A percentile compares a stretch with the other conserved stretches of the same genome.
Conservation (phyloP, 495 filamentous ascomycete genomes). For the Beverwykella pulmonaria region DNA sequence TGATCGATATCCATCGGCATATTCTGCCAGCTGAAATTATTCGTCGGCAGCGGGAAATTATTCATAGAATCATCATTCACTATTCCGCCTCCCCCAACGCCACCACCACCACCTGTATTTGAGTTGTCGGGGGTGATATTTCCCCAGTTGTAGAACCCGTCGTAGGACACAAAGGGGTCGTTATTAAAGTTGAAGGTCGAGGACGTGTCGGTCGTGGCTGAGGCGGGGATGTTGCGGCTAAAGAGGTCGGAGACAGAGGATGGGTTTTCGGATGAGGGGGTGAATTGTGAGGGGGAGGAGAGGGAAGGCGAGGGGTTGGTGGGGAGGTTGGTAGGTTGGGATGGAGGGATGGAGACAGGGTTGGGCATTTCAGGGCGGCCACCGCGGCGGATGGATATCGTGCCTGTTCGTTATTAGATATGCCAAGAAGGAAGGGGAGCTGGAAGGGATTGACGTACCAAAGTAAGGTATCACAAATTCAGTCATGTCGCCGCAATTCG, state of each 20-base stretch:
- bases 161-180: slow-evolving; percentile 39
- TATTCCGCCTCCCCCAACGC: slow-evolving; percentile 8
- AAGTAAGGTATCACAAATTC: slow-evolving; percentile 41
- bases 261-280: slow-evolving; percentile 16
- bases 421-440: background rate
- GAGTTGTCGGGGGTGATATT: slow-evolving; percentile 1
- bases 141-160: slow-evolving; percentile 40
- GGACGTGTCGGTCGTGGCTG: background rate
- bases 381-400: slow-evolving; percentile 38
- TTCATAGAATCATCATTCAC: slow-evolving; percentile 34
- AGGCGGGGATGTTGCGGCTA: slow-evolving; percentile 1
- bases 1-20: slow-evolving; percentile 45
- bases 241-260: slow-evolving; percentile 8
- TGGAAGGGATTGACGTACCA: slow-evolving; percentile 8
- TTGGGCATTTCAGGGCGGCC: background rate
- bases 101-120: background rate
- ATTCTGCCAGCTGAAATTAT: slow-evolving; percentile 36
- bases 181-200: slow-evolving; percentile 11
- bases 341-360: background rate
- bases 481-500: slow-evolving; percentile 14
- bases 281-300: slow-evolving; percentile 9
- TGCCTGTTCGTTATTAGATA: slow-evolving; percentile 3
- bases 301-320: background rate
- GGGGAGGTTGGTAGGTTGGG: background rate
- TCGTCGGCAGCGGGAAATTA: slow-evolving; percentile 33